A percentile compares a stretch with the other conserved stretches of the same genome.
Conservation (phyloP, 2,329 filamentous ascomycete species). For the Hypoxylon sp. region DNA sequence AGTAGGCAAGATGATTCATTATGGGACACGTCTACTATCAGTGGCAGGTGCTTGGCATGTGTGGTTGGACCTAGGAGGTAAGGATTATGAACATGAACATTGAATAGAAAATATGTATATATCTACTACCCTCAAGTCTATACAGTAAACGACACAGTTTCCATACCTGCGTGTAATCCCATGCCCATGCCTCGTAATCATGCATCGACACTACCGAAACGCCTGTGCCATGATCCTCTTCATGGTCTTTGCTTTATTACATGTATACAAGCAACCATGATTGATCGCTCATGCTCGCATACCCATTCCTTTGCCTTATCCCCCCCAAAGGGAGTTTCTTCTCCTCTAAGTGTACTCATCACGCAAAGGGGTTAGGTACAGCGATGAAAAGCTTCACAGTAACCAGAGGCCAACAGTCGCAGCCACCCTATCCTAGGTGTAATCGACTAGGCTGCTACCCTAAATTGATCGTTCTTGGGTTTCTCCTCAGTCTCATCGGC, state of each 20-base stretch:
- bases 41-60: too few species aligned
- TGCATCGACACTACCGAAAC: conserved; percentile 45
- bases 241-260: conserved; percentile 43
- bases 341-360: conserved; percentile 18
- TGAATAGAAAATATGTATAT: conserved; percentile 2
- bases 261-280: conserved; percentile 42
- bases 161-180: conserved; percentile 40
- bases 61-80: too few species aligned
- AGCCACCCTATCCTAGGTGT: conserved; percentile 29
- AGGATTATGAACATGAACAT: too few species aligned
- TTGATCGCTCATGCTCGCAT: conserved; percentile 23
- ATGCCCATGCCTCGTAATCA: conserved; percentile 46
- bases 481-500: conserved; percentile 40
- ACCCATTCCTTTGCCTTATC: conserved; percentile 16
- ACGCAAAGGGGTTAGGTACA: conserved; percentile 16
- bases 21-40: background rate
- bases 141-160: conserved; percentile 42
- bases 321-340: conserved; percentile 23
- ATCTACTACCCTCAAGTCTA: conserved; percentile 29
- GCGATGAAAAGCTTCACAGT: conserved; percentile 7
- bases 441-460: conserved; percentile 39
- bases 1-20: too few species aligned
- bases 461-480: conserved; percentile 41
- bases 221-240: conserved; percentile 46
- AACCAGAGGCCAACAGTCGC: conserved; percentile 12